Percentiles rank a stretch among this genome's conserved stretches.
These are phyloP conservation scores for Alternaria triticimaculans DNA, from an alignment of 2,329 filamentous ascomycete genomes.

Conservation along the genomic window DNA sequence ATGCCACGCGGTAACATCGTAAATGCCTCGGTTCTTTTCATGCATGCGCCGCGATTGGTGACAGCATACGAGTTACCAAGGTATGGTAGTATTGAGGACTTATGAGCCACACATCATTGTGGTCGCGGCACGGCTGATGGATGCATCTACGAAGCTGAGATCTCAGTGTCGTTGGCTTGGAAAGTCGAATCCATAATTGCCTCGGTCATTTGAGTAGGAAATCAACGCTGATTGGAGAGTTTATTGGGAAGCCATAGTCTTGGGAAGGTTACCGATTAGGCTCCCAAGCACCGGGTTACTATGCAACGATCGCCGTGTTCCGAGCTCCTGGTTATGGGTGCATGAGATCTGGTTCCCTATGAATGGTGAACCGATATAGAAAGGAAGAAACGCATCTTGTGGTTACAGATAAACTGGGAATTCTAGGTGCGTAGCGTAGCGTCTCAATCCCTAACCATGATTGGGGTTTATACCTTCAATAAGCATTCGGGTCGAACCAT, in stretches of 20 bases:
- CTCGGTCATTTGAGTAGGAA: background rate
- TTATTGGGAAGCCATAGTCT: background rate
- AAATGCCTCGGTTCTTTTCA: conserved; percentile 1
- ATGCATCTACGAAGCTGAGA: background rate
- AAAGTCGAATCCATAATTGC: background rate
- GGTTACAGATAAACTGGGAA: no score
- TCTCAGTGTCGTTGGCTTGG: background rate
- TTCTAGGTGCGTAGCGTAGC: background rate
- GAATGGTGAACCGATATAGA: background rate
- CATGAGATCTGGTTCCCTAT: background rate
- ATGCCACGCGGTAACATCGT: background rate
- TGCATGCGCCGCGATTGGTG: background rate
- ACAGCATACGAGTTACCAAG: background rate
- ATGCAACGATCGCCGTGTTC: conserved; percentile 13
- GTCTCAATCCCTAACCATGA: background rate
- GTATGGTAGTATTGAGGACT: background rate
- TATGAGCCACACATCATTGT: background rate
- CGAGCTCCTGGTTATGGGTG: background rate
- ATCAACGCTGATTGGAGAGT: conserved; percentile 1
- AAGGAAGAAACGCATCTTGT: background rate
- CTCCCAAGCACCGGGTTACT: conserved; percentile 20
- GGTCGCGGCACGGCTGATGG: background rate
- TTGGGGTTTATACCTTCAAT: background rate
- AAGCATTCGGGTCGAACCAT: background rate
- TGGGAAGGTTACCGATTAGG: conserved; percentile 1